Evolutionary conservation across 768 basidiomycete species (phyloP), one percentile per base, ranked within the genome.

Genomic region (Suillus tomentosus): DNA sequence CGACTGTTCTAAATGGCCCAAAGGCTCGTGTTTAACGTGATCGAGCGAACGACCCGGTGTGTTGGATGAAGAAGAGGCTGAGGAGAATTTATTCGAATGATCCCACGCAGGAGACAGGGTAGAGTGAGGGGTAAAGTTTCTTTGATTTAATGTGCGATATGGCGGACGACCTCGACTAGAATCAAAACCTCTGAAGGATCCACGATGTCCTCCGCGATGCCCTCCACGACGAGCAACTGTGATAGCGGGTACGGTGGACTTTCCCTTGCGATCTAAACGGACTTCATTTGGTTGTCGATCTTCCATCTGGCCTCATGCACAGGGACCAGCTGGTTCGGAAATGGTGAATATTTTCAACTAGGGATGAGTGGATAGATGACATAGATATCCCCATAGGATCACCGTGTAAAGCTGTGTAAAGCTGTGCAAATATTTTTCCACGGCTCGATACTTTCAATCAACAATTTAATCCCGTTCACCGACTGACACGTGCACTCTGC

Each of bases 221-320:
- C 57, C 53, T 54, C 64, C 47, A 43, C 27, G 48, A 64, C 65
- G 57, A 45, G 36, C 10, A 43, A 58, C 57, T 58, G 27, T 42
- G 27, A 80, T 72, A 17, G 62, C 67, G 5, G 79, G 79, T 3
- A 80, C 61, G 17, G 43, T 24, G 0, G 70, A 51, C 8, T 60
- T 68, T 0, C 79, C 78, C 62, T 79, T 80, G 47, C 76, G 74
- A 34, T 72, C 62, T 61, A 75, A 68, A 54, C 78, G 78, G 6
- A 72, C 63, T 65, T 80, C 78, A 65, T 80, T 80, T 22, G 78
- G 79, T 59, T 81, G 80, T 2, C 65, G 64, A 65, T 81, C 80
- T 64, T 81, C 80, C 72, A 73, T 70, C 34, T 36, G 31, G 4
- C 19, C 17, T 34, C 51, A n/a, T 37, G 31, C 31, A 31, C 31